Evolutionary conservation across 192 early-diverging fungal genomes (phyloP), one percentile per base, ranked within the genome.

Genomic region (Gryganskiella cystojenkinii): DNA sequence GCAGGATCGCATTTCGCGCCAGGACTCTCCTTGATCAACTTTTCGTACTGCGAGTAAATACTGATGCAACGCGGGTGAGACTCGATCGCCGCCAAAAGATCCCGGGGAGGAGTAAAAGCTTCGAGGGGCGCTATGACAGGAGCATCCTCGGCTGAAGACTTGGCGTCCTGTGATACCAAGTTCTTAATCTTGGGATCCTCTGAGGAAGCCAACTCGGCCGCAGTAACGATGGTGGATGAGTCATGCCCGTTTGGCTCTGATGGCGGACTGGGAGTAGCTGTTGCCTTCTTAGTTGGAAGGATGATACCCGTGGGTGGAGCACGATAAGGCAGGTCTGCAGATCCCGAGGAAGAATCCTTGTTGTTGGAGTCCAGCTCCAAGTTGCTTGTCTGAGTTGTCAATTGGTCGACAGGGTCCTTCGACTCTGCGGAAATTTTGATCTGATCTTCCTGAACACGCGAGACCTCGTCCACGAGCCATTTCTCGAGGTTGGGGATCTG

Each of bases 31-130:
- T 67, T 67, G 53, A 47, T 78, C 25, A 78, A n/a, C 9, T n/a
- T 49, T 40, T 78, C 74, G 24, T 78, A 78, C 34, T 78, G 74
- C 9, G 65, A 52, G 24, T 78, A 78, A 30, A 78, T 78, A 37
- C 74, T 78, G 61, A 78, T 69, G 61, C 74, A 78, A 11, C 74
- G 65, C 19, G 67, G 34, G 35, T 58, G 33, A 8, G 66, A 13
- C 15, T 78, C 74, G 11, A 78, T 58, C 7, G 59, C 27, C 0
- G 54, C 30, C 37, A 50, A n/a, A 10, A 78, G 61, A 44, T 64
- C 61, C 34, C 54, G 44, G 43, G 74, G 61, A 52, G 61, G 74
- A 1, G 74, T 78, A 35, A 78, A 78, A 1, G 74, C 65, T 30
- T 78, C 74, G 24, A 78, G 33, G 5, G 74, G 74, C 0, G 74